phyloP scores from a whole-genome alignment of 768 basidiomycete species.

The Pleurotus platypus region DNA sequence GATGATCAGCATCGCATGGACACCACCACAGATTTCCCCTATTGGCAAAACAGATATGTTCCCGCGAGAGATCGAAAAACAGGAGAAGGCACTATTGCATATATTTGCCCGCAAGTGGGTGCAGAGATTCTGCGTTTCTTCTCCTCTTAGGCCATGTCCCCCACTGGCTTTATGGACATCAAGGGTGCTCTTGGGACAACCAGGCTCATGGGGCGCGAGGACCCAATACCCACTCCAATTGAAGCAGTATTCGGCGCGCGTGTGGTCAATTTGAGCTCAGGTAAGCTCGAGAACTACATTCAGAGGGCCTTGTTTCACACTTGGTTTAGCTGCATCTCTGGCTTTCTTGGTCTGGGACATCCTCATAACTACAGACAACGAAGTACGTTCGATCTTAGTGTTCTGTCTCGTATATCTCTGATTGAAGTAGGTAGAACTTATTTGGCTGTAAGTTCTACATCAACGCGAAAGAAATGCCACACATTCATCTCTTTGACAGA shows the following conservation, averaged over 20 bases:
- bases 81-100: no score
- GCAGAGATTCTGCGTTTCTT: no score
- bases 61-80: no score
- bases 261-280: slow-evolving; percentile 28
- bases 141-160: no score
- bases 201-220: background rate
- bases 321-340: background rate
- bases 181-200: no score
- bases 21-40: no score
- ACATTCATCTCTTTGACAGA: background rate
- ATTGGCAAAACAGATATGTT: no score
- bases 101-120: no score
- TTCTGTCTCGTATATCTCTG: background rate
- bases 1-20: no score
- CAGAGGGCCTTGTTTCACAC: no score
- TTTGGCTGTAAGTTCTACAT: background rate
- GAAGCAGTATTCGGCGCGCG: slow-evolving; percentile 20
- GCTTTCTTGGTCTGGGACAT: slow-evolving; percentile 6
- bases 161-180: no score
- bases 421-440: background rate
- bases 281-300: slow-evolving; percentile 10
- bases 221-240: slow-evolving; percentile 20
- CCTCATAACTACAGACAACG: background rate
- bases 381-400: background rate
- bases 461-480: background rate